These are phyloP conservation scores for Hydnomerulius pinastri DNA, from an alignment of 768 basidiomycete genomes.

Conservation along the genomic window DNA sequence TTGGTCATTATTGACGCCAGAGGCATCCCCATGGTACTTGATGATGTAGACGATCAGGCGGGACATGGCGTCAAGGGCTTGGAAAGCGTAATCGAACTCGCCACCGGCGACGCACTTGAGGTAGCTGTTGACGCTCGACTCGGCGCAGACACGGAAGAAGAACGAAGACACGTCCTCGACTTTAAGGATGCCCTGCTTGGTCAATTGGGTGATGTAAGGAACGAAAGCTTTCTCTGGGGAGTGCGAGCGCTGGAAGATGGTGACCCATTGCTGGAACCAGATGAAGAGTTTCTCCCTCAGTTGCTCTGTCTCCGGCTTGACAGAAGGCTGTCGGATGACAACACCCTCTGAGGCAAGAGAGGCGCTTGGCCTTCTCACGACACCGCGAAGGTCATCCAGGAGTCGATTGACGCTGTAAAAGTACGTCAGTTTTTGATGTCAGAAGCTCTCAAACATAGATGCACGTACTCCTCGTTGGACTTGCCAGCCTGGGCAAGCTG, in stretches of 20 bases:
- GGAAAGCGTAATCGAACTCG: constrained; percentile 79
- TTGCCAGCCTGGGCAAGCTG: constrained; percentile 75
- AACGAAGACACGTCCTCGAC: constrained; percentile 95
- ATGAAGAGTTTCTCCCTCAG: constrained; percentile 72
- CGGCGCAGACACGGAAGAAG: constrained; percentile 98
- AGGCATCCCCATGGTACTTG: constrained; percentile 98
- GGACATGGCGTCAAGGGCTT: constrained; percentile 93
- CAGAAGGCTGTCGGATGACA: constrained; percentile 46
- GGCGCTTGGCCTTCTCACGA: constrained; percentile 50
- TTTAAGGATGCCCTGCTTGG: constrained; percentile 94
- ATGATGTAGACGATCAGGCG: constrained; percentile 96
- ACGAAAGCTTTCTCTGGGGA: constrained; percentile 95
- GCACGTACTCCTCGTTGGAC: constrained; percentile 80
- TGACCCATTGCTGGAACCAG: constrained; percentile 96
- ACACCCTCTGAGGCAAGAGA: constrained; percentile 38
- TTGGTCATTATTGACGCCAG: constrained; percentile 88
- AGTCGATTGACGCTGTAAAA: constrained; percentile 61
- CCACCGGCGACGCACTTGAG: constrained; percentile 70
- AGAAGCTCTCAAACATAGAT: background rate
- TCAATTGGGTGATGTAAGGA: constrained; percentile 94
- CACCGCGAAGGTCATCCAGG: constrained; percentile 79
- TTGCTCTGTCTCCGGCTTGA: constrained; percentile 72
- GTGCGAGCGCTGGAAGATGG: constrained; percentile 87
- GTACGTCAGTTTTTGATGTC: background rate
- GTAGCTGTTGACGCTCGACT: constrained; percentile 90